These are phyloP conservation scores for Collybia nuda DNA, from an alignment of 768 basidiomycete species.

Conservation along the genomic window DNA sequence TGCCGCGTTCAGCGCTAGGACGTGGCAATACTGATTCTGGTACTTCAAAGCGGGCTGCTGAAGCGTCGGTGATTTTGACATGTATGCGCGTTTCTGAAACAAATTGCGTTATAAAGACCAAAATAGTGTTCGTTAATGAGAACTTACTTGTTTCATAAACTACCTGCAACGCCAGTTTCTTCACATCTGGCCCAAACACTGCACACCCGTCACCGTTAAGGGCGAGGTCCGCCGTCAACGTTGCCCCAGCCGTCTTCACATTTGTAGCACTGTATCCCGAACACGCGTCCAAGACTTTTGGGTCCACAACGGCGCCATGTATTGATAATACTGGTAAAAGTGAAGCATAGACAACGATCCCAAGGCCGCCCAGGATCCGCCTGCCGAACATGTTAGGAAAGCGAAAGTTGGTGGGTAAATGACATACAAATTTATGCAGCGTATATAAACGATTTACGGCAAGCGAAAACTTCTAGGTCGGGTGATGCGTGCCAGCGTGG, in stretches of 20 bases:
- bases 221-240: slow-evolving; percentile 50
- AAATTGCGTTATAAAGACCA: background rate
- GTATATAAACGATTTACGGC: too few species aligned
- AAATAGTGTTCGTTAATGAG: background rate
- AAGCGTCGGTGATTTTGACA: slow-evolving; percentile 58
- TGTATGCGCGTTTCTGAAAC: slow-evolving; percentile 54
- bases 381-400: too few species aligned
- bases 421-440: too few species aligned
- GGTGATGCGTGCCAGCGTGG: too few species aligned
- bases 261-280: slow-evolving; percentile 57
- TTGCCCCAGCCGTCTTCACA: slow-evolving; percentile 34
- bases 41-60: slow-evolving; percentile 56
- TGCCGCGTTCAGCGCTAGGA: slow-evolving; percentile 30
- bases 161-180: slow-evolving; percentile 46
- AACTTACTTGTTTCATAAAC: slow-evolving; percentile 57
- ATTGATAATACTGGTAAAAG: too few species aligned
- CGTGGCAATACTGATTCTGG: slow-evolving; percentile 62
- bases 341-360: too few species aligned
- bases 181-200: slow-evolving; percentile 57
- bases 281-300: slow-evolving; percentile 51
- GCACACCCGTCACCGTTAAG: slow-evolving; percentile 54
- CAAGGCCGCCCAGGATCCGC: too few species aligned
- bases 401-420: too few species aligned
- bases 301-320: slow-evolving; percentile 23
- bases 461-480: too few species aligned